Evolutionary conservation across 345 rosid genomes (phyloP), one percentile per base, ranked within the genome.

Genomic region (Turritis glabra): DNA sequence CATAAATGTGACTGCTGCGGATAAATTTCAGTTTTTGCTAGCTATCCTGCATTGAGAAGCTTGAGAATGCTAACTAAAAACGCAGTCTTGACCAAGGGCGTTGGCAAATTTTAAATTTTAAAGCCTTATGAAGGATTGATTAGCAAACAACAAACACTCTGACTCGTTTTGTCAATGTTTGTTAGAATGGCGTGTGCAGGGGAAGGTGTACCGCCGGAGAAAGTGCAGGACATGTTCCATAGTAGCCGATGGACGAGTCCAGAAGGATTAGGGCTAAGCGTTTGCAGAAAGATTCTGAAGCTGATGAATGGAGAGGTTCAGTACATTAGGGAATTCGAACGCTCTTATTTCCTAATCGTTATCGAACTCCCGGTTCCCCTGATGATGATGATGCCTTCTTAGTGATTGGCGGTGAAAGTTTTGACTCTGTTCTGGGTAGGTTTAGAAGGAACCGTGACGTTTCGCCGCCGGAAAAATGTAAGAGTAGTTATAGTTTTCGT

Each of bases 241-340:
- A 79, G 87, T 81, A 86, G 85, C 61, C 77, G 80, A 59, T 90
- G 98, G 98, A 75, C 67, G 67, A 88, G 90, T 41, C 92, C 84
- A 56, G 97, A 91, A 72, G 97, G 97, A 41, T 72, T 94, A 58
- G 97, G 91, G 53, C 84, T 91, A 75, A 86, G 95, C 90, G 84
- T 88, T 89, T 89, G 93, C 91, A 74, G 91, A 80, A 91, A 86
- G 85, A 91, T 94, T 59, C 75, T 91, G 25, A 94, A 90, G 88
- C 87, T 86, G 60, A 88, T 91, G 96, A 83, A 82, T 64, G 96
- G 98, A 63, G 93, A 91, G 75, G 93, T 94, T 68, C 97, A 91
- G 75, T 94, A 94, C 59, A 87, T 91, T 67, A 84, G 90, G 83
- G 91, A 89, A 74, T 91, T 82, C 0, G 94, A 91, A 68, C 82